Evolutionary conservation across 306 rosid genomes (phyloP), one percentile per base, ranked within the genome.

Genomic region (Alnus rubra): DNA sequence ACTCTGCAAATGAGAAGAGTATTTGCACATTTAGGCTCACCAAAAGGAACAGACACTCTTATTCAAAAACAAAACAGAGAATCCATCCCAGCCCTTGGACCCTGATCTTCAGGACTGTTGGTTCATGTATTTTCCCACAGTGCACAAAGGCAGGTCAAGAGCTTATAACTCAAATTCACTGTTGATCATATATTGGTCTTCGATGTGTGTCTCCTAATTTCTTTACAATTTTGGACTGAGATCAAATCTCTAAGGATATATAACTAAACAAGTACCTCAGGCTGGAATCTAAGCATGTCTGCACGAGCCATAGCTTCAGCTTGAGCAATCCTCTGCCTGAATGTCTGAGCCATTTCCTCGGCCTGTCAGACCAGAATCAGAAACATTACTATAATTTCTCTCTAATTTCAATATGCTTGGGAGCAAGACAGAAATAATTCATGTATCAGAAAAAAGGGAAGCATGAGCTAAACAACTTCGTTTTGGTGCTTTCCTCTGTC

Each of bases 301-400:
- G 93, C 98, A 52, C 92, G 97, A 76, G 98, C 98, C 97, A 95
- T 91, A n/a, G 98, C 98, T 88, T 92, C 98, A 9, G 98, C 97
- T 83, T 95, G 98, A 70, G 97, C 98, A 28, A 92, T 92, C 88
- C 98, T 95, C 88, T 95, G 97, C 84, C 98, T 85, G 85, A 95
- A 95, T 58, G 92, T 92, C 82, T 91, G 96, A 73, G 97, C 98
- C 97, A 95, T 95, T 89, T 95, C 98, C 83, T 95, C 98, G 2
- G 98, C 98, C 98, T 94, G 79, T 52, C 64, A 68, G 72, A 79
- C 81, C 70, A 90, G 44, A 82, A 80, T 71, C 35, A 78, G 69
- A 76, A 63, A 79, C 70, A 37, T 16, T 65, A 12, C 30, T 68
- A 74, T 60, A 39, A 15, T 71, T 52, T 63, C 55, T 73, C 84